Conservation (phyloP, 805 yeast species). For the Lipomyces yamadae region DNA sequence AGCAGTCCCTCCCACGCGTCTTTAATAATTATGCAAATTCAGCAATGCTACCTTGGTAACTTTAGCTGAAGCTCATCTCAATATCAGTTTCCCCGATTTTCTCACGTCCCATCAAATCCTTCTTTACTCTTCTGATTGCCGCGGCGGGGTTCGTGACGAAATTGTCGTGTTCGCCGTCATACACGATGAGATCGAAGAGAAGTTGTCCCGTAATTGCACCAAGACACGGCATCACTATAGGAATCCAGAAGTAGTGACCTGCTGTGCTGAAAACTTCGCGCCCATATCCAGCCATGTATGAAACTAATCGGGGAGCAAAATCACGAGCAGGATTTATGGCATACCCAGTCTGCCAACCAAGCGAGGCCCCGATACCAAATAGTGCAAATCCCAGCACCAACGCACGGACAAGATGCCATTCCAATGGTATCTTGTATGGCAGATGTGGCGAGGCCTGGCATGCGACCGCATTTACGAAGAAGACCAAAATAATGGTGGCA, state of each 20-base stretch:
- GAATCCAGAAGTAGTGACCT: slow-evolving; percentile 59
- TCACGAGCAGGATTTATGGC: slow-evolving; percentile 62
- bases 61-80: not conserved
- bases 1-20: no score
- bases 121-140: slow-evolving; percentile 13
- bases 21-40: no score
- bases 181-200: slow-evolving; percentile 56
- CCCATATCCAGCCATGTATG: slow-evolving; percentile 55
- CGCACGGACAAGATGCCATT: slow-evolving; percentile 45
- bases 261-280: slow-evolving; percentile 45
- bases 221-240: slow-evolving; percentile 55
- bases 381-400: slow-evolving; percentile 54
- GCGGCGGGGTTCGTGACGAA: slow-evolving; percentile 30
- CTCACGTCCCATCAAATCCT: not conserved
- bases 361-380: slow-evolving; percentile 51
- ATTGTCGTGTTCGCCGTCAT: slow-evolving; percentile 35
- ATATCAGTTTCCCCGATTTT: not conserved
- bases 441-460: slow-evolving; percentile 24
- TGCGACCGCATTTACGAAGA: slow-evolving; percentile 54
- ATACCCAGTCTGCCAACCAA: slow-evolving; percentile 60
- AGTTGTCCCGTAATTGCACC: slow-evolving; percentile 57
- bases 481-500: slow-evolving; percentile 52
- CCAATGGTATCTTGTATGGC: slow-evolving; percentile 22
- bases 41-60: no score
- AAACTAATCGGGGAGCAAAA: slow-evolving; percentile 58